Percentiles rank a stretch among this genome's conserved stretches.
phyloP scores from a whole-genome alignment of 2,329 filamentous ascomycete genomes.

The Samsoniella hepiali region DNA sequence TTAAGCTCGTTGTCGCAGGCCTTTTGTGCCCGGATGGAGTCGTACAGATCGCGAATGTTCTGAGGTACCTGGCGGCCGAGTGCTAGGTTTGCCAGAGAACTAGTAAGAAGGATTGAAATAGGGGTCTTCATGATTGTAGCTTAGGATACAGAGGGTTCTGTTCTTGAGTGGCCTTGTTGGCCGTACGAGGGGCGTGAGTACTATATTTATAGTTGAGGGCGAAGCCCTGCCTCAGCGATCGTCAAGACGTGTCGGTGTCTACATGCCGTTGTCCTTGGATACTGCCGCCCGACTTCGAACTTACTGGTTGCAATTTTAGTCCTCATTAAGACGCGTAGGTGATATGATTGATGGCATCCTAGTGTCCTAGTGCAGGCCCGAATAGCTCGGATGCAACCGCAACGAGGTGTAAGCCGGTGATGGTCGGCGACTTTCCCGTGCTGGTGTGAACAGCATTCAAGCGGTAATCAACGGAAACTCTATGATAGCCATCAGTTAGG shows the following conservation, averaged over 20 bases:
- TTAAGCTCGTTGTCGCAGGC: constrained; percentile 31
- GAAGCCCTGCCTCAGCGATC: not conserved
- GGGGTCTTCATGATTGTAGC: not conserved
- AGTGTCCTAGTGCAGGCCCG: not conserved
- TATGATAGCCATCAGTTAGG: not conserved
- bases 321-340: not conserved
- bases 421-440: not conserved
- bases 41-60: constrained; percentile 31
- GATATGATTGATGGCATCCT: not conserved
- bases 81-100: not conserved
- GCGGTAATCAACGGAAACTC: not conserved
- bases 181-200: not conserved
- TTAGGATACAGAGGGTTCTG: not conserved
- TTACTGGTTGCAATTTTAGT: not conserved
- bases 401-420: not conserved
- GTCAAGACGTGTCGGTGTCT: not conserved
- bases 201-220: not conserved
- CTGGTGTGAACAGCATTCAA: not conserved
- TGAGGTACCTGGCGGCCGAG: constrained; percentile 25
- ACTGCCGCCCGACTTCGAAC: not conserved
- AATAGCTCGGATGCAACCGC: not conserved
- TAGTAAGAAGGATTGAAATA: not conserved
- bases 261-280: not conserved
- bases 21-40: constrained; percentile 29
- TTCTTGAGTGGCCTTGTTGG: not conserved